Evolutionary conservation across 2,329 filamentous ascomycete species (phyloP).

Genomic region (Capronia epimyces): DNA sequence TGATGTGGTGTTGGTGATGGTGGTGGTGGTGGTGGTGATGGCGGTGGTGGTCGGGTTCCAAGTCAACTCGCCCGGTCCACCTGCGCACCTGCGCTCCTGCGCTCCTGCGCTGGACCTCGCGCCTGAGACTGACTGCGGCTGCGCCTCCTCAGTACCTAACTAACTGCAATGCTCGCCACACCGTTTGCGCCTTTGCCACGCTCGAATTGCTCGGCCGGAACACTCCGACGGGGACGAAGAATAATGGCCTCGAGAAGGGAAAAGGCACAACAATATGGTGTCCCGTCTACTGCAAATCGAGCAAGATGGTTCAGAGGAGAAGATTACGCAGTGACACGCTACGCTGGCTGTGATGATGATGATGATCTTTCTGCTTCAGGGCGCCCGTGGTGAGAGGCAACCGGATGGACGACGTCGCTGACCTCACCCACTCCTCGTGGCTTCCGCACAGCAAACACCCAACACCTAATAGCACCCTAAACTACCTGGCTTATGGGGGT

Average conservation of each 20-base stretch:
- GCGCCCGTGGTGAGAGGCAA: constrained; percentile 10
- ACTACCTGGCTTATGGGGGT: not conserved
- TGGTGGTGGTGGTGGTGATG: not conserved
- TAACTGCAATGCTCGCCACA: not conserved
- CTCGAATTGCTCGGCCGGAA: not conserved
- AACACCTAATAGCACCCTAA: not conserved
- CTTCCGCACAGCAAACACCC: too few relatives aligned
- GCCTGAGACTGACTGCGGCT: constrained; percentile 3
- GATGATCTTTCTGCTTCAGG: constrained; percentile 7
- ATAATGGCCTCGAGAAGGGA: not conserved
- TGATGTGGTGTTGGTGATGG: not conserved
- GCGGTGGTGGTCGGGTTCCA: constrained; percentile 1
- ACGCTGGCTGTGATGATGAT: too few relatives aligned
- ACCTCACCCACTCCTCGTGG: not conserved
- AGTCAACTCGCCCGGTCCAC: not conserved
- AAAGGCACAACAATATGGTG: not conserved
- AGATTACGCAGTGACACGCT: not conserved
- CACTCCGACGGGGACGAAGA: not conserved
- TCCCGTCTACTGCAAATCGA: not conserved
- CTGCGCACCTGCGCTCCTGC: too few relatives aligned
- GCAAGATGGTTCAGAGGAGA: not conserved
- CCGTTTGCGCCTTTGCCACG: not conserved
- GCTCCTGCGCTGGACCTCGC: constrained; percentile 1
- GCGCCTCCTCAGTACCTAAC: constrained; percentile 1
- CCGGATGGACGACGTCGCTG: not conserved